Evolutionary conservation across 257 asterid species (phyloP).

Genomic region (Lycium barbarum): DNA sequence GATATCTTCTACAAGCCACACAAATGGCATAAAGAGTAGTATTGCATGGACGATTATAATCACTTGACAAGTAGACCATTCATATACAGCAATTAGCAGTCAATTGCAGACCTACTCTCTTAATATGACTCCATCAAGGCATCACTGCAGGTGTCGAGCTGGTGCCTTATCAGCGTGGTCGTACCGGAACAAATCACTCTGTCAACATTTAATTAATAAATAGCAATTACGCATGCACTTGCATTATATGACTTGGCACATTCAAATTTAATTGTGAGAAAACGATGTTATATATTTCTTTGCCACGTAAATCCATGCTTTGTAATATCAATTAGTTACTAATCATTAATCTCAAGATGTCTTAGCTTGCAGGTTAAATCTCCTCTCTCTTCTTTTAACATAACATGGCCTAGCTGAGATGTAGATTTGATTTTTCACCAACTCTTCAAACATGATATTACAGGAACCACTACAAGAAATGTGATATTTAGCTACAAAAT

Average conservation of each 20-base stretch:
- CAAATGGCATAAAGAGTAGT: background rate
- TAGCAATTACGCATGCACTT: no score
- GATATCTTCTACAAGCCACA: background rate
- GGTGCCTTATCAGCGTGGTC: background rate
- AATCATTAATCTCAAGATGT: no score
- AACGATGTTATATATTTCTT: no score
- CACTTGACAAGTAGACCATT: background rate
- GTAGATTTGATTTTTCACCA: slow-evolving; percentile 12
- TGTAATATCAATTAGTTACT: no score
- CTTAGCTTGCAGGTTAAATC: no score
- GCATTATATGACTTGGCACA: no score
- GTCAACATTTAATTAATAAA: no score
- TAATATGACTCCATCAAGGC: background rate
- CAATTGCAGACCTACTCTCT: background rate
- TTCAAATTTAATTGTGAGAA: no score
- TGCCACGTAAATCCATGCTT: no score
- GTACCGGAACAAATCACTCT: background rate
- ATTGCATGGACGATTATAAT: background rate
- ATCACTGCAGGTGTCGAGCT: background rate
- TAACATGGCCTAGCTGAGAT: slow-evolving; percentile 18
- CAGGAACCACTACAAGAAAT: no score
- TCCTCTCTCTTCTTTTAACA: background rate
- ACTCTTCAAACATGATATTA: slow-evolving; percentile 20
- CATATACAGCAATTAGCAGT: background rate
- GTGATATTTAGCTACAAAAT: no score